Evolutionary conservation across 495 filamentous ascomycete genomes (phyloP), one percentile per base, ranked within the genome.

Genomic region (Cercophora samala): DNA sequence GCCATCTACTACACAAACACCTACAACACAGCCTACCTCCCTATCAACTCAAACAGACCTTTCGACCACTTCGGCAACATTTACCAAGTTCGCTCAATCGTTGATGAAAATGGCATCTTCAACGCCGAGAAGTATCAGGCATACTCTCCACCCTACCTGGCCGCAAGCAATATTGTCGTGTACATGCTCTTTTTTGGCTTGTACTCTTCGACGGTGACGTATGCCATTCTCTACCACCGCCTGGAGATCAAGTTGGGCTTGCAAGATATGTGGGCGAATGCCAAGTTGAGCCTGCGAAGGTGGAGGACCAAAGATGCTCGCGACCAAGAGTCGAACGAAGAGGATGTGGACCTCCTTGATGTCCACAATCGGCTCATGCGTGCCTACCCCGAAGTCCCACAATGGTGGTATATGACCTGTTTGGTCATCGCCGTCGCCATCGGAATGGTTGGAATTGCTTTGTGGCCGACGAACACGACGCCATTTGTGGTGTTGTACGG

Each of bases 131-230:
- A 76, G 60, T 82, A 82, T 67, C 62, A 71, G 46, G 64, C 66
- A 0, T 82, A 82, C 61, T 80, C 77, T n/a, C 74, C 78, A n/a
- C 72, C 78, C 2, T 82, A 77, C 68, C 67, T 81, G 2, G 63
- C 76, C 4, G 77, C 80, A 5, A 72, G 65, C 22, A 77, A 76
- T 67, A 56, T 77, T 5, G 60, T 66, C 4, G 66, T 76, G 11
- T 82, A 81, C 72, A 66, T 76, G 21, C 72, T 77, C 67, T 82
- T 77, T 69, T 82, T 82, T 22, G 76, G 71, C 68, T 64, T 76
- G 22, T 81, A 81, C 66, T 67, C 79, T 32, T 73, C 78, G 26
- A 75, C 76, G 17, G 66, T 81, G 4, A 72, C 75, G 13, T 80
- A 80, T 60, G 77, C 71, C 29, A 60, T 65, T 2, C 75, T 81